Base-by-base conservation (phyloP, 805 yeast genomes). In the Wilhelminamyces savonicus region DNA sequence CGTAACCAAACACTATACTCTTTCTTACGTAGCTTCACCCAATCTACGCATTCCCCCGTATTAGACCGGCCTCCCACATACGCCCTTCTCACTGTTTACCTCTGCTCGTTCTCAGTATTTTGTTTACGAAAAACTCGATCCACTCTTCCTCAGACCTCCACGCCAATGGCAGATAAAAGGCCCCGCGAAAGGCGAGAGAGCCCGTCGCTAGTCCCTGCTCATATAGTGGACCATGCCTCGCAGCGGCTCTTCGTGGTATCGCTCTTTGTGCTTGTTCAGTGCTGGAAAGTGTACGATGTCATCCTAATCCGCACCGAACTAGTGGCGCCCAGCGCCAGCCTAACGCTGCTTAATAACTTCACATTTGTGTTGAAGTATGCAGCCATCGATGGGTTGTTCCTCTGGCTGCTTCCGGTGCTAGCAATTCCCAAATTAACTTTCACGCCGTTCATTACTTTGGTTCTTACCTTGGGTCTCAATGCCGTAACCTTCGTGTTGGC, bases 261-360 rank as follows among this genome's bases (percentile, higher is more conserved):
- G 1, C 37, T 83, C 8, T 84, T 86, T 48, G 61, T 72, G 2
- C 63, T 82, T 20, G 66, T 90, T n/a, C 97, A 88, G 54, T 74
- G 84, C n/a, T 82, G 82, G 74, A 90, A 92, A 50, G 33, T 84
- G 1, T 83, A 82, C 43, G 94, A 85, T 49, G 54, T 83, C 24
- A 56, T 78, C 20, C 51, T 76, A 14, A 56, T 83, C 34, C 77
- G 78, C 43, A 65, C 72, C 16, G 70, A 65, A 12, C 33, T 24
- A 9, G 32, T 60, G 1, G 54, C 56, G 4, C 19, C 19, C 8
- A 8, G 19, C 19, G 32, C 38, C 3, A 7, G 17, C 1, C 58
- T 68, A 36, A 45, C 46, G 47, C 66, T 29, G 54, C 63, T 46
- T 66, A 76, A 36, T 66, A 73, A 48, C 35, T 62, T 74, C 56